Conservation (phyloP, 192 early-diverging fungal species). For the Entomortierella beljakovae region DNA sequence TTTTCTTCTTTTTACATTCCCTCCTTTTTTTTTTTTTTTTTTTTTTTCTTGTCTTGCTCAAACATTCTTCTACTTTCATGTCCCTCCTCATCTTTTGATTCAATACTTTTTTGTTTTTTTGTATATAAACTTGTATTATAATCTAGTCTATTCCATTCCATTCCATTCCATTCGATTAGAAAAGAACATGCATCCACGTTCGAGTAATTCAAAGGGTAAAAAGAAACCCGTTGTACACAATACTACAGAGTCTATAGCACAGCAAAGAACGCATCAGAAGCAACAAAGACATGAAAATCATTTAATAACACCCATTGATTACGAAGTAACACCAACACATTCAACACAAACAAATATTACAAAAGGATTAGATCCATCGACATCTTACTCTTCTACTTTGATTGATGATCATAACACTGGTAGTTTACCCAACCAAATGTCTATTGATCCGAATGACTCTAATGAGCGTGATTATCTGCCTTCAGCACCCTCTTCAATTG, state of each 20-base stretch:
- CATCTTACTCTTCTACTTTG: too few species aligned
- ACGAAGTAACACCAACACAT: background rate
- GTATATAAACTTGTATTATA: too few species aligned
- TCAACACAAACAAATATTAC: too few species aligned
- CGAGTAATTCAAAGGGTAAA: background rate
- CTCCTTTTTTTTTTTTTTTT: background rate
- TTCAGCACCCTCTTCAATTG: slow-evolving; percentile 7
- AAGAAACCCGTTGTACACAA: background rate
- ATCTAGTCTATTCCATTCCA: too few species aligned
- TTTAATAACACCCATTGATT: background rate
- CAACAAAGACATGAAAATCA: slow-evolving; percentile 5
- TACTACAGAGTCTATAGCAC: background rate
- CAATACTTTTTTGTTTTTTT: too few species aligned
- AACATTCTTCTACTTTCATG: background rate
- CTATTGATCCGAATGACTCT: too few species aligned
- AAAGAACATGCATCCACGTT: background rate
- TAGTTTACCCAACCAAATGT: too few species aligned
- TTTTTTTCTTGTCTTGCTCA: background rate
- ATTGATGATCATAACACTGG: too few species aligned
- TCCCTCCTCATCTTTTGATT: background rate
- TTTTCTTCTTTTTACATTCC: background rate
- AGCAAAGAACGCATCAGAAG: background rate
- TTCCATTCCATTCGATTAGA: too few species aligned
- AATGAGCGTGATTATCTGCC: too few species aligned
- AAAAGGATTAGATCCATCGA: too few species aligned